These are phyloP conservation scores for Tulasnella sp. DNA, from an alignment of 768 basidiomycete genomes.

Conservation along the genomic window DNA sequence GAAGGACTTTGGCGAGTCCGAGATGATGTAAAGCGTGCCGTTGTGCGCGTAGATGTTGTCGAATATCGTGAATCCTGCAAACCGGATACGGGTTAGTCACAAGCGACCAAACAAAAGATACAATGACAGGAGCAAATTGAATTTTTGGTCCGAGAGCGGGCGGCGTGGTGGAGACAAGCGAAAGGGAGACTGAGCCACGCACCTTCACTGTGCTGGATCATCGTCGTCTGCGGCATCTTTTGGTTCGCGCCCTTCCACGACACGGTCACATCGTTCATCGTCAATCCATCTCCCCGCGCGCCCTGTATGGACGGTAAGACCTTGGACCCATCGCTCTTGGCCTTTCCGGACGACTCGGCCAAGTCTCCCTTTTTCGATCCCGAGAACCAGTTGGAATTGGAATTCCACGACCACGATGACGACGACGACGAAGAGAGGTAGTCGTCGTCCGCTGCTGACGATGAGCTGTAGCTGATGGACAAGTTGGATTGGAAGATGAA, in stretches of 20 bases:
- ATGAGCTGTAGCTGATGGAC: constrained; percentile 19
- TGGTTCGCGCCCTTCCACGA: constrained; percentile 14
- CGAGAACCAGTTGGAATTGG: constrained; percentile 12
- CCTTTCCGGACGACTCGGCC: too few species aligned
- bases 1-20: constrained; percentile 51
- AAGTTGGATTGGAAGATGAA: constrained; percentile 33
- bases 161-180: neutral
- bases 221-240: constrained; percentile 44
- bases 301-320: neutral
- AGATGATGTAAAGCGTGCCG: constrained; percentile 44
- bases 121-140: neutral
- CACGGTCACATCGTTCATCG: neutral
- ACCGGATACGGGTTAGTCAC: constrained; percentile 62
- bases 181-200: constrained; percentile 10
- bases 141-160: neutral
- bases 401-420: constrained; percentile 12
- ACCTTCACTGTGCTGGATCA: constrained; percentile 73
- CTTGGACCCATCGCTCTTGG: neutral
- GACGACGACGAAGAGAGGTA: constrained; percentile 13
- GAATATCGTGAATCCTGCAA: constrained; percentile 37
- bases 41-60: constrained; percentile 29
- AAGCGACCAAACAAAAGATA: neutral
- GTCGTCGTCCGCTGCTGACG: neutral
- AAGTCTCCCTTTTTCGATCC: neutral
- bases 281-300: neutral